Percentiles rank a stretch among this genome's conserved stretches.
Conservation (phyloP, 202 grass and related monocot species). For the Alloteropsis angusta region DNA sequence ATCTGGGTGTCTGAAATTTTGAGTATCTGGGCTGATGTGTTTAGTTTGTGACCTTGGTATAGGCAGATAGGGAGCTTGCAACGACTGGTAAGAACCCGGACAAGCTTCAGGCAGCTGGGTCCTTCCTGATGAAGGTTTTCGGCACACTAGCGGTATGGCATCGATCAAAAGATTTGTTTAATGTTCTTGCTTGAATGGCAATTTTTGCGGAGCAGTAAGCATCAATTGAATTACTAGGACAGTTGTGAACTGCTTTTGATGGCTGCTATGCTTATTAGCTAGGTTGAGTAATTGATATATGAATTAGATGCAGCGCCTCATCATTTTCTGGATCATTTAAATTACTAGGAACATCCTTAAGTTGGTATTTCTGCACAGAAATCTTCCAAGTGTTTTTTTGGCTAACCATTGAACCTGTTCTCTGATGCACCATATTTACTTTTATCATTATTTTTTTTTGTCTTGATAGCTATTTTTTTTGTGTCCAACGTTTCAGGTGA, state of each 20-base stretch:
- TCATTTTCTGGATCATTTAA: not conserved
- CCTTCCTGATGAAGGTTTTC: constrained; percentile 90
- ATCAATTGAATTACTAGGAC: not conserved
- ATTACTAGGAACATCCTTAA: not conserved
- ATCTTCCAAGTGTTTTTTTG: not conserved
- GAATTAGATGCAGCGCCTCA: not conserved
- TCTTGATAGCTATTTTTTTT: constrained; percentile 27
- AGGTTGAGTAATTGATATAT: not conserved
- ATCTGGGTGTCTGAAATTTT: not conserved
- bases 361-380: not conserved
- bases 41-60: constrained; percentile 25
- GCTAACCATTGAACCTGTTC: not conserved
- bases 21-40: not conserved
- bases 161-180: constrained; percentile 11
- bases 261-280: not conserved
- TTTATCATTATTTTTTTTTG: not conserved
- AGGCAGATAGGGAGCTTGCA: constrained; percentile 80
- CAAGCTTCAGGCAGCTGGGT: constrained; percentile 78
- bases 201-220: not conserved
- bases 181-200: not conserved
- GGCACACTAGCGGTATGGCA: constrained; percentile 59
- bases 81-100: constrained; percentile 76
- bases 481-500: constrained; percentile 59
- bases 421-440: constrained; percentile 2
- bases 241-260: not conserved